Evolutionary conservation across 108 stramenopile genomes (phyloP).

Genomic region (Pseudonitzschia pungens): DNA sequence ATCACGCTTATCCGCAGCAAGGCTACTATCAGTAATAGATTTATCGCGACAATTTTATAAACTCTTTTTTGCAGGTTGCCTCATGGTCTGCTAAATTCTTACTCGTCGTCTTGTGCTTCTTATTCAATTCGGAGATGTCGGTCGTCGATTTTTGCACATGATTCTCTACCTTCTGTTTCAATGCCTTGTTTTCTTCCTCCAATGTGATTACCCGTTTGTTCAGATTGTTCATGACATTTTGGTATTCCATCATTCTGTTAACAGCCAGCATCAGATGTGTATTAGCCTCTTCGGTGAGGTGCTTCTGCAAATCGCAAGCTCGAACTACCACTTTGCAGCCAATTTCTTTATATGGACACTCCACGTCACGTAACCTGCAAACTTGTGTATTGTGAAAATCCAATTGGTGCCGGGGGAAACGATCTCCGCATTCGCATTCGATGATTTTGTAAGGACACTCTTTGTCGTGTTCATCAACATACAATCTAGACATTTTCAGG

Average conservation of each 20-base stretch:
- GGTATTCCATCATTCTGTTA: slow-evolving; percentile 48
- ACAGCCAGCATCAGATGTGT: slow-evolving; percentile 50
- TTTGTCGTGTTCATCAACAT: slow-evolving; percentile 42
- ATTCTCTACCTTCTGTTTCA: slow-evolving; percentile 25
- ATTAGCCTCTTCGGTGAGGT: slow-evolving; percentile 40
- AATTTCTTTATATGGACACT: slow-evolving; percentile 49
- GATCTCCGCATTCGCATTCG: slow-evolving; percentile 46
- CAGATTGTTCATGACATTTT: slow-evolving; percentile 46
- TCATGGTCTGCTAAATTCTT: slow-evolving; percentile 42
- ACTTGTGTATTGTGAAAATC: slow-evolving; percentile 31
- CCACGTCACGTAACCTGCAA: slow-evolving; percentile 46
- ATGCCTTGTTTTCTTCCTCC: slow-evolving; percentile 40
- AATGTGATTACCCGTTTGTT: slow-evolving; percentile 28
- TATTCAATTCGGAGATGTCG: slow-evolving; percentile 29
- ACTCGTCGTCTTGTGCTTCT: slow-evolving; percentile 40
- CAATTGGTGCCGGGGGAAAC: slow-evolving; percentile 33
- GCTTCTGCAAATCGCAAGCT: slow-evolving; percentile 47
- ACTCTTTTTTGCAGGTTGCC: slow-evolving; percentile 44
- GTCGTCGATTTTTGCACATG: slow-evolving; percentile 28
- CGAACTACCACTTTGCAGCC: slow-evolving; percentile 48
- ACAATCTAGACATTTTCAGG: slow-evolving; percentile 39
- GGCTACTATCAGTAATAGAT: slow-evolving; percentile 28
- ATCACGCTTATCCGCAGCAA: slow-evolving; percentile 34
- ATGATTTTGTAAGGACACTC: slow-evolving; percentile 48
- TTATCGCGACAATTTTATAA: slow-evolving; percentile 30